These are phyloP conservation scores for Neckera pumila DNA, from an alignment of 225 moss, liverwort and hornwort genomes.

Conservation along the genomic window DNA sequence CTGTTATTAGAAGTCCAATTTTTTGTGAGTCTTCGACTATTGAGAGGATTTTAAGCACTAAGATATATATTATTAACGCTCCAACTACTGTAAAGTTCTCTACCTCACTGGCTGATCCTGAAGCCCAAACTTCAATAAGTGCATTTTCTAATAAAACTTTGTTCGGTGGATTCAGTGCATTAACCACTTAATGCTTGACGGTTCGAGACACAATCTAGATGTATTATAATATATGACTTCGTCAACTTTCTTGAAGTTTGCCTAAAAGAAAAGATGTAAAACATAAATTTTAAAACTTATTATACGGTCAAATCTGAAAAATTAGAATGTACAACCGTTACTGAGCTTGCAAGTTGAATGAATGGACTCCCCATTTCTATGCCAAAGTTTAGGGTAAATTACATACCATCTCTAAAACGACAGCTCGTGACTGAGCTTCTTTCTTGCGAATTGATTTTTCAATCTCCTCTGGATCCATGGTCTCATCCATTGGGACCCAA, in stretches of 20 bases:
- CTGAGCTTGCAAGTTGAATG: background rate
- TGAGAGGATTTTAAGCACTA: background rate
- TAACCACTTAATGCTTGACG: background rate
- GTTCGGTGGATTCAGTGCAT: background rate
- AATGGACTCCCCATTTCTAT: background rate
- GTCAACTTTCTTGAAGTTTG: background rate
- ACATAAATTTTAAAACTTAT: background rate
- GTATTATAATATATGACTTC: background rate
- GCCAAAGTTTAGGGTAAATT: background rate
- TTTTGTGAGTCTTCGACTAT: background rate
- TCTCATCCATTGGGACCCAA: slow-evolving; percentile 90
- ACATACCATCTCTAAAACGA: slow-evolving; percentile 89
- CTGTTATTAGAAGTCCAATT: background rate
- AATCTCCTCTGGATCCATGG: slow-evolving; percentile 74
- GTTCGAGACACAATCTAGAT: background rate
- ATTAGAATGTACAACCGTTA: background rate
- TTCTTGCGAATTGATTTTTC: slow-evolving; percentile 64
- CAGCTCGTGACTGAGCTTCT: slow-evolving; percentile 94
- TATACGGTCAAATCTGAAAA: background rate
- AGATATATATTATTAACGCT: background rate
- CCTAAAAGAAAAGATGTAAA: background rate
- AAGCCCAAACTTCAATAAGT: background rate
- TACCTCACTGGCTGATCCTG: background rate
- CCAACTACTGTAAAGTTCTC: background rate
- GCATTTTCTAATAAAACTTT: background rate